Evolutionary conservation across 1,284 basidiomycete genomes (phyloP), one percentile per base, ranked within the genome.

Genomic region (Ceratobasidium theobromae): DNA sequence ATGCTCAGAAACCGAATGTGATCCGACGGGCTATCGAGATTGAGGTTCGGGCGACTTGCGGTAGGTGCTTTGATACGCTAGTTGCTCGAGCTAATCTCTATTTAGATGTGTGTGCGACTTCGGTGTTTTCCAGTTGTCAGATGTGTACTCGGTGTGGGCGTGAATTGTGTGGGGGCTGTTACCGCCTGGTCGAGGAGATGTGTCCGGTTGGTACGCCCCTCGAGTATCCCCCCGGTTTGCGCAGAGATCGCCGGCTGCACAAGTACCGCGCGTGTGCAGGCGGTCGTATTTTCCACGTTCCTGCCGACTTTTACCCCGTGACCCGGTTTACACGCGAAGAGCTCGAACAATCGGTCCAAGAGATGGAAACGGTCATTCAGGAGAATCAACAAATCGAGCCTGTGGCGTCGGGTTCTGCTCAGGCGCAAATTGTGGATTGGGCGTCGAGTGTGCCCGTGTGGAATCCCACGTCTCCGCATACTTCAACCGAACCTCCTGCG

Each of bases 131-230:
- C 4, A 87, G 87, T 66, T 91, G 86, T 67, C 97, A 88, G 85
- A 89, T 95, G 82, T 98, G 95, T 75, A 81, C 85, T 8, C 74
- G 83, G n/a, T 98, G 95, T 75, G 95, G 93, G 1, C 86, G 92
- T 14, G 95, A 97, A 76, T 87, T 90, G 16, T 98, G 95, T 73
- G 80, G 86, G 0, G 87, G 91, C 64, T 98, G 95, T 74, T 91
- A 86, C 73, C 79, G 82, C 27, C 86, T 85, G 70, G 84, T 97
- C 66, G 78, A 78, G 68, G 84, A 33, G 4, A 87, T 18, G 77
- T 89, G 28, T 86, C 86, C 2, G 78, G 81, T 48, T 81, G 84
- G 68, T 30, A 67, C 64, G 77, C 78, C 43, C 75, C 79, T 1
- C 80, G 78, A 27, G 80, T 83, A 6, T 78, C 77, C 12, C 77